Evolutionary conservation across 2,329 filamentous ascomycete species (phyloP), one percentile per base, ranked within the genome.

Genomic region (Botrytis fabae): DNA sequence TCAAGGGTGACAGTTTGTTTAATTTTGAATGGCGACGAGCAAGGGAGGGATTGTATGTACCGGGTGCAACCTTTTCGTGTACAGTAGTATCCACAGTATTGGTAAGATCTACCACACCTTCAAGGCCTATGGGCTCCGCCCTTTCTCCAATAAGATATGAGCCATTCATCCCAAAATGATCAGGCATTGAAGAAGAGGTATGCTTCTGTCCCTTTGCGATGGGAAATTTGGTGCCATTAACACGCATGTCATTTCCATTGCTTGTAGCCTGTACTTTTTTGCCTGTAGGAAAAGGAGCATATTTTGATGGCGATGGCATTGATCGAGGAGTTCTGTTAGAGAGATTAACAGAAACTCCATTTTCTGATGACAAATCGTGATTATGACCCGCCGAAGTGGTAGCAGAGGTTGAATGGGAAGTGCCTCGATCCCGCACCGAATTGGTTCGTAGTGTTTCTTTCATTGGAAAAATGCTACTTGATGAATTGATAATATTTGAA

Each of bases 81-180:
- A 78, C 75, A 62, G 79, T 75, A 44, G 77, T 80, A 70, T 80
- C 79, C 25, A 79, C 77, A 32, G 78, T 77, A 60, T 79, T 75
- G 16, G 59, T 77, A 48, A 79, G 70, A 70, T 80, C 78, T 25
- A 80, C 77, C 35, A 79, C 72, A 16, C 74, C 76, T 32, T 79
- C 74, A 10, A 80, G 72, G 65, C 75, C 77, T 6, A 74, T 74
- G 42, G 61, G 61, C 54, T 71, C 57, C 54, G 40, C 59, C 63
- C 48, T 54, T 54, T 35, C 73, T n/a, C 48, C 69, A 32, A 65
- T 38, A 10, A 71, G 22, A n/a, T 69, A 69, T 10, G 51, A 48
- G 25, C 54, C 42, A 44, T 72, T 61, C 32, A 46, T 44, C 25
- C 60, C 61, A 44, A 57, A 57, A 20, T 40, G 22, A 65, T 65